Conservation (phyloP, 345 rosid species). For the Populus ilicifolia region DNA sequence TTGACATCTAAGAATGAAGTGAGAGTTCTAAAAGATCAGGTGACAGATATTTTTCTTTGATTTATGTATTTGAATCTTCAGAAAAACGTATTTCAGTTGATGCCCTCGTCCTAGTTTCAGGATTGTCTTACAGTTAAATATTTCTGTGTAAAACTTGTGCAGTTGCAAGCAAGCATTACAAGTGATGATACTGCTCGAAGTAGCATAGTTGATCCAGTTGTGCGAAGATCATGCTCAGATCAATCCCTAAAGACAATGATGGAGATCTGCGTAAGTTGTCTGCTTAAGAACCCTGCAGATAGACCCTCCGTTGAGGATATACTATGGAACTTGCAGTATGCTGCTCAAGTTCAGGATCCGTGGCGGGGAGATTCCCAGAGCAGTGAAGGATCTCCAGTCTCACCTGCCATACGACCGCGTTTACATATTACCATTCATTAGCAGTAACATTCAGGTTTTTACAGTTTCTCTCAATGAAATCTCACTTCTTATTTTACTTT, state of each 20-base stretch:
- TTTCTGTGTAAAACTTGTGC: conserved; percentile 6
- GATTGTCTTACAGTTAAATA: background rate
- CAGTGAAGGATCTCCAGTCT: conserved; percentile 60
- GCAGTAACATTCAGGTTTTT: conserved; percentile 20
- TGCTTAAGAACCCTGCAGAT: conserved; percentile 51
- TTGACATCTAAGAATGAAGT: conserved; percentile 50
- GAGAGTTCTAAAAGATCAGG: conserved; percentile 54
- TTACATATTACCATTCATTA: conserved; percentile 23
- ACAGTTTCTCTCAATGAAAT: background rate
- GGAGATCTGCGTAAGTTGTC: conserved; percentile 74
- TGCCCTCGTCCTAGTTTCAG: background rate
- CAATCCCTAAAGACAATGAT: conserved; percentile 76
- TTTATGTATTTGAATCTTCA: background rate
- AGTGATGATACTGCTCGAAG: conserved; percentile 51
- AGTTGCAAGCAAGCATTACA: conserved; percentile 56
- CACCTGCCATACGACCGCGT: conserved; percentile 28
- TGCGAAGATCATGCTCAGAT: conserved; percentile 55
- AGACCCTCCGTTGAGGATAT: conserved; percentile 88
- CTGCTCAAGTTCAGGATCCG: conserved; percentile 80
- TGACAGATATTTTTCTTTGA: conserved; percentile 10
- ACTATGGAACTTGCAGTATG: conserved; percentile 91
- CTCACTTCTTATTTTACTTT: background rate
- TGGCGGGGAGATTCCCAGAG: conserved; percentile 58
- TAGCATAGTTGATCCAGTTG: conserved; percentile 56
- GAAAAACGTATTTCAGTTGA: background rate